These are phyloP conservation scores for Pestalotiopsis sp. DNA, from an alignment of 2,329 filamentous ascomycete genomes.

Conservation along the genomic window DNA sequence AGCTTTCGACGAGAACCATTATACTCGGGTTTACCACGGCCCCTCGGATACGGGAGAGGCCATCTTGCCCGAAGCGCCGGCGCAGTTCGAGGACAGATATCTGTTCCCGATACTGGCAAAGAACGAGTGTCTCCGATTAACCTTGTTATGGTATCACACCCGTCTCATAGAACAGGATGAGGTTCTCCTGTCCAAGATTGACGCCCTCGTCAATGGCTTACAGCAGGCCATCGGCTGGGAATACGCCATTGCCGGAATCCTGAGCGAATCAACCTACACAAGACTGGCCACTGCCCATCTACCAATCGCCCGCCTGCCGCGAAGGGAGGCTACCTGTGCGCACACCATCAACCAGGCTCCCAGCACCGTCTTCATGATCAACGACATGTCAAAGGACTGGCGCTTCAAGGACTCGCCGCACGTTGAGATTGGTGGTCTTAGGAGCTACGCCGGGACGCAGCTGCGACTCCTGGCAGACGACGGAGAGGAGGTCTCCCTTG, in stretches of 20 bases:
- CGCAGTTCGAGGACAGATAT: neutral
- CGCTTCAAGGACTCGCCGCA: constrained; percentile 13
- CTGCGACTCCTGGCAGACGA: constrained; percentile 12
- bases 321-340: constrained; percentile 12
- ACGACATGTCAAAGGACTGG: constrained; percentile 15
- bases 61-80: neutral
- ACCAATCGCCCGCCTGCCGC: constrained; percentile 11
- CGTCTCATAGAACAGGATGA: constrained; percentile 12
- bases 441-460: constrained; percentile 13
- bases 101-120: constrained; percentile 6
- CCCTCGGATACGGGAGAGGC: neutral
- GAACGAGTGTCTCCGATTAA: constrained; percentile 12
- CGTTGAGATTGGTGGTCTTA: constrained; percentile 11
- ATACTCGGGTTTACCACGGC: neutral
- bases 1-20: neutral
- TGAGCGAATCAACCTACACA: constrained; percentile 11
- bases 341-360: constrained; percentile 14
- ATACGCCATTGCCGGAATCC: constrained; percentile 13
- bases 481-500: constrained; percentile 8
- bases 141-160: constrained; percentile 15
- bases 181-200: constrained; percentile 9
- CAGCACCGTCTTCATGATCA: constrained; percentile 11
- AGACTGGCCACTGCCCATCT: constrained; percentile 12
- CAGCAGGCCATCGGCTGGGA: constrained; percentile 16
- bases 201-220: constrained; percentile 9